Evolutionary conservation across 495 filamentous ascomycete genomes (phyloP).

Genomic region (Podospora sp.): DNA sequence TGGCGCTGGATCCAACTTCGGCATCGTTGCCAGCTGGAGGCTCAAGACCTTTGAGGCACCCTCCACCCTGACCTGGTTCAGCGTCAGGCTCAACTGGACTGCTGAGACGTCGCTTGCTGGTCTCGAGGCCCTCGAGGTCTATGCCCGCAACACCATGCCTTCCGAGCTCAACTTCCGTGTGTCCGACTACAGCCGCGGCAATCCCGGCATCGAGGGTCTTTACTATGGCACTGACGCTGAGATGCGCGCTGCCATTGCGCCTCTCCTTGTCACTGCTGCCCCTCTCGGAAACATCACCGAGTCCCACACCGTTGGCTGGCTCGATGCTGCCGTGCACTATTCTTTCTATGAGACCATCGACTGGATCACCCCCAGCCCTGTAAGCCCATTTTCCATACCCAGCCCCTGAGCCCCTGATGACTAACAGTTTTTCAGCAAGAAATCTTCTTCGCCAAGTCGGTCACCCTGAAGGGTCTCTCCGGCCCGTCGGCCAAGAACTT

Average conservation of each 20-base stretch:
- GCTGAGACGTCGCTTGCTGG: slow-evolving; percentile 28
- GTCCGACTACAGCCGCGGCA: slow-evolving; percentile 38
- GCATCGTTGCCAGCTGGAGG: slow-evolving; percentile 39
- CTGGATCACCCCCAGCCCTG: slow-evolving; percentile 24
- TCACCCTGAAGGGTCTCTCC: slow-evolving; percentile 37
- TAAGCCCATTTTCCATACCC: neutral
- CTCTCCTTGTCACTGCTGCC: slow-evolving; percentile 35
- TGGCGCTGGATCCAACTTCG: slow-evolving; percentile 43
- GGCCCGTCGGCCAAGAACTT: slow-evolving; percentile 37
- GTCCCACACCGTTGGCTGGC: slow-evolving; percentile 34
- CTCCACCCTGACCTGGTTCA: slow-evolving; percentile 40
- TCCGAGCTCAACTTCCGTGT: slow-evolving; percentile 43
- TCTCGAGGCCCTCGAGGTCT: slow-evolving; percentile 40
- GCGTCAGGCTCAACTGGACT: slow-evolving; percentile 36
- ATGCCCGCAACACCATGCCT: slow-evolving; percentile 36
- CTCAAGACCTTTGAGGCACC: slow-evolving; percentile 44
- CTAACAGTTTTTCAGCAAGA: slow-evolving; percentile 37
- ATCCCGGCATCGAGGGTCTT: slow-evolving; percentile 37
- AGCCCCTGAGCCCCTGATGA: slow-evolving; percentile 26
- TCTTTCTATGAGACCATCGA: slow-evolving; percentile 29
- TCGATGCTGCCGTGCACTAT: slow-evolving; percentile 39
- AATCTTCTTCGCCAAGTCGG: slow-evolving; percentile 42
- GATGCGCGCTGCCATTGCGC: slow-evolving; percentile 35
- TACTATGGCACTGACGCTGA: slow-evolving; percentile 39
- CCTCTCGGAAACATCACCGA: slow-evolving; percentile 25